Percentiles rank a stretch among this genome's conserved stretches.
phyloP scores from a whole-genome alignment of 2,329 filamentous ascomycete genomes.

The Cercospora sesami region DNA sequence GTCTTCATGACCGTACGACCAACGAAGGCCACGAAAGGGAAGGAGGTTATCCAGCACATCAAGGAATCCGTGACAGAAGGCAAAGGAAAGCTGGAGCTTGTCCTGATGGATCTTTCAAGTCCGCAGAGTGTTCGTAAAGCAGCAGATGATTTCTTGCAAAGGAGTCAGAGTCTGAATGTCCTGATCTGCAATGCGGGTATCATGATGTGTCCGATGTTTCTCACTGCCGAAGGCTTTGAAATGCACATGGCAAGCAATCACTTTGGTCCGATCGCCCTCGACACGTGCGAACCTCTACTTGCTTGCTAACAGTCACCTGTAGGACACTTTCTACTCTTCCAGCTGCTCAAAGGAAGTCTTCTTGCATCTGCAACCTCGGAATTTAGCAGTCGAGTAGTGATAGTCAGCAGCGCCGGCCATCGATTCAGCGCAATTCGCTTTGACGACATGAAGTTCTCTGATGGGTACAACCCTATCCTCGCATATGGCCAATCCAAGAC shows the following conservation, averaged over 20 bases:
- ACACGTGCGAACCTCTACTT: not conserved
- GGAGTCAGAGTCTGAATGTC: conserved; percentile 14
- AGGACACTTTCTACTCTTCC: conserved; percentile 55
- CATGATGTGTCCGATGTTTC: conserved; percentile 11
- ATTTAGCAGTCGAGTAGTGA: conserved; percentile 45
- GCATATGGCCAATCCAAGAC: conserved; percentile 55
- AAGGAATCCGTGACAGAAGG: not conserved
- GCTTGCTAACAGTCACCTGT: not conserved
- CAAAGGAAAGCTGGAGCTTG: conserved; percentile 12
- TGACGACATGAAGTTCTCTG: conserved; percentile 37
- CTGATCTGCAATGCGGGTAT: conserved; percentile 21
- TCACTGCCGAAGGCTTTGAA: conserved; percentile 41
- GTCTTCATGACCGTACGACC: conserved; percentile 12
- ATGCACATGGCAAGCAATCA: conserved; percentile 56
- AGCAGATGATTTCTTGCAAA: conserved; percentile 25
- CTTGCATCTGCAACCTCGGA: conserved; percentile 38
- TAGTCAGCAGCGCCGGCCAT: conserved; percentile 49
- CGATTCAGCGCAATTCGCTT: conserved; percentile 32
- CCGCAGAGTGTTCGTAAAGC: conserved; percentile 34
- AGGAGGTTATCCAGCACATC: conserved; percentile 5
- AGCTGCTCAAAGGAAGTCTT: conserved; percentile 50
- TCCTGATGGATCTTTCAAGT: conserved; percentile 33
- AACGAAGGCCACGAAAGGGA: not conserved
- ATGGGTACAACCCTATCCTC: conserved; percentile 23
- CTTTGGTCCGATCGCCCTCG: conserved; percentile 32